Conservation (phyloP, 192 early-diverging fungal species). For the Pilaira anomala region DNA sequence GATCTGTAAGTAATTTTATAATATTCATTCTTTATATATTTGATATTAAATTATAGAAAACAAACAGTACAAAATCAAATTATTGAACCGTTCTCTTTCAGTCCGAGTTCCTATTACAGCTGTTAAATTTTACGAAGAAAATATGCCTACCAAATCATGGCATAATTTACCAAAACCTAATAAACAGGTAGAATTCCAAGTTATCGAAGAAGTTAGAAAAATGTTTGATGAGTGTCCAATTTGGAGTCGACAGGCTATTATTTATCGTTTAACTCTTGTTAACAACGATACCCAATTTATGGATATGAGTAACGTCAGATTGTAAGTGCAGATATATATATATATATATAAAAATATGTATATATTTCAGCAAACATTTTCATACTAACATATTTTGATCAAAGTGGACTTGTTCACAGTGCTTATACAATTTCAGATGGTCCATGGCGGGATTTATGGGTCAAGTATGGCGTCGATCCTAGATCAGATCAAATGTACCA, state of each 20-base stretch:
- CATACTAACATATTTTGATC: too few relatives aligned
- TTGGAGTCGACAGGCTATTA: too few relatives aligned
- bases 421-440: constrained; percentile 41
- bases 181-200: neutral
- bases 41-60: neutral
- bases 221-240: neutral
- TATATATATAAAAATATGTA: neutral
- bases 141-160: constrained; percentile 23
- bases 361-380: constrained; percentile 1
- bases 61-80: constrained; percentile 19
- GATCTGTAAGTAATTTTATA: constrained; percentile 24
- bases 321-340: neutral
- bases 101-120: constrained; percentile 13
- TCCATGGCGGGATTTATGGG: constrained; percentile 48
- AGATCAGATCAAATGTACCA: constrained; percentile 22
- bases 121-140: constrained; percentile 26
- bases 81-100: constrained; percentile 29
- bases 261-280: too few relatives aligned
- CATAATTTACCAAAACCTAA: neutral
- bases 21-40: neutral
- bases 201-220: neutral
- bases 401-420: constrained; percentile 27
- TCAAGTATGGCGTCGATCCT: constrained; percentile 46
- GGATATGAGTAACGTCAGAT: neutral
- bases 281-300: neutral